Base-by-base conservation (phyloP, 495 filamentous ascomycete genomes). In the Penicillium waksmanii region DNA sequence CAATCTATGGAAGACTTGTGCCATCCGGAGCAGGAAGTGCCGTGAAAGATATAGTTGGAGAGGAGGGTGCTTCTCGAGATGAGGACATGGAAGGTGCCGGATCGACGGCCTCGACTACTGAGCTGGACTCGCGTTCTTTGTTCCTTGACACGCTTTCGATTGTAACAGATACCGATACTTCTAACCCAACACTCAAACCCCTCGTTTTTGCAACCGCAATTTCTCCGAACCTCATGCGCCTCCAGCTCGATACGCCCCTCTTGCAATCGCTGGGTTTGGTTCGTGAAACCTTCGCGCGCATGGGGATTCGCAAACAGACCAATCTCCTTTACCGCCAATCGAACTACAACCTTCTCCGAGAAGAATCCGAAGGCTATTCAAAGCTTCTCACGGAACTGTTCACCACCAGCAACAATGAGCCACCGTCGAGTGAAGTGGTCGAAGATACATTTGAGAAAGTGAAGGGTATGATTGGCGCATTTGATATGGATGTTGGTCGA, bases 321-420 rank as follows among this genome's bases (percentile, higher is more conserved):
- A 92, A 95, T 65, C 75, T 94, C 17, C 84, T 98, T 3, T 99
- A 99, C 66, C 89, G 92, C 47, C 96, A 98, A 69, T 90, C 92
- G 1, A 97, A 96, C 68, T 97, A 96, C 77, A 99, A 99, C 66
- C 79, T 99, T 3, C 78, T 99, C 17, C 85, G 96, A 33, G 96
- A 99, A 78, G 96, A 99, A 73, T 90, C 91, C 0, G 96, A 99
- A 73, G 96, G 96, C 33, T 99, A 93, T 66, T 88, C 84, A 15
- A 97, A 97, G 73, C 81, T 97, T 18, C 77, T 93, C 10, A 95
- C 92, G 0, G 92, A 97, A 69, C 86, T 95, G 33, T 96, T 94
- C 66, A 92, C 89, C 7, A 92, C 90, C 0, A 89, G 85, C 63
- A 81, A 80, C 58, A 85, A 80, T 60, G 83, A 83, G 55, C 79